phyloP scores from a whole-genome alignment of 1,284 basidiomycete species.

The Erythrobasidium hasegawianum region DNA sequence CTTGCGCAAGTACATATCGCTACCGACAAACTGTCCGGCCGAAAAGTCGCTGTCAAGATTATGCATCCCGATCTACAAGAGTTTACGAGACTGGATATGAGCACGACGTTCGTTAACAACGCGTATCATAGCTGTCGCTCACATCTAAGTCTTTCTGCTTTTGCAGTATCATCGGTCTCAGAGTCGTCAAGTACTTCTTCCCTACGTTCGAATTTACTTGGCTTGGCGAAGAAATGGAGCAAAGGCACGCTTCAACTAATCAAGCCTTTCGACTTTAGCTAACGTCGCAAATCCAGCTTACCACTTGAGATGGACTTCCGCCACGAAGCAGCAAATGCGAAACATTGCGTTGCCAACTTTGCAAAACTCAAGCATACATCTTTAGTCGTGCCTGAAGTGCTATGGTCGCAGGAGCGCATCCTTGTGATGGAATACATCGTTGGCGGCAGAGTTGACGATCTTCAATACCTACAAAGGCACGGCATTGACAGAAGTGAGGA shows the following conservation, averaged over 20 bases:
- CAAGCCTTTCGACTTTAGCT: background rate
- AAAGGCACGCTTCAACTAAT: conserved; percentile 46
- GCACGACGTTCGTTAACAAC: conserved; percentile 40
- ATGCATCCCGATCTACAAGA: conserved; percentile 94
- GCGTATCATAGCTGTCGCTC: no score
- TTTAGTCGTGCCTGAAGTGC: conserved; percentile 84
- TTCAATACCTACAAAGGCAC: conserved; percentile 75
- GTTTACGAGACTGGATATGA: conserved; percentile 88
- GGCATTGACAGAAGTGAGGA: conserved; percentile 83
- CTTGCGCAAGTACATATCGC: conserved; percentile 94
- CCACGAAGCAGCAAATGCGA: conserved; percentile 86
- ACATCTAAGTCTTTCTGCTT: no score
- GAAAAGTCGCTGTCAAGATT: conserved; percentile 87
- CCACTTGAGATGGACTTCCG: conserved; percentile 92
- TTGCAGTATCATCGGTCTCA: conserved; percentile 50
- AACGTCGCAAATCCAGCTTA: conserved; percentile 56
- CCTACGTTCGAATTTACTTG: conserved; percentile 88
- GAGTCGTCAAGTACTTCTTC: conserved; percentile 79
- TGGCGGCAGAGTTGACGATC: conserved; percentile 84
- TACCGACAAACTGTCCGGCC: conserved; percentile 64
- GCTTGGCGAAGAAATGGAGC: conserved; percentile 88
- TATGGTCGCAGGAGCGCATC: conserved; percentile 77
- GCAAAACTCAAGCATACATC: conserved; percentile 61
- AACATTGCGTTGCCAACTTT: conserved; percentile 70
- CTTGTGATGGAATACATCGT: conserved; percentile 84